Evolutionary conservation across 2,329 filamentous ascomycete species (phyloP).

Genomic region (Penicillium sp.): DNA sequence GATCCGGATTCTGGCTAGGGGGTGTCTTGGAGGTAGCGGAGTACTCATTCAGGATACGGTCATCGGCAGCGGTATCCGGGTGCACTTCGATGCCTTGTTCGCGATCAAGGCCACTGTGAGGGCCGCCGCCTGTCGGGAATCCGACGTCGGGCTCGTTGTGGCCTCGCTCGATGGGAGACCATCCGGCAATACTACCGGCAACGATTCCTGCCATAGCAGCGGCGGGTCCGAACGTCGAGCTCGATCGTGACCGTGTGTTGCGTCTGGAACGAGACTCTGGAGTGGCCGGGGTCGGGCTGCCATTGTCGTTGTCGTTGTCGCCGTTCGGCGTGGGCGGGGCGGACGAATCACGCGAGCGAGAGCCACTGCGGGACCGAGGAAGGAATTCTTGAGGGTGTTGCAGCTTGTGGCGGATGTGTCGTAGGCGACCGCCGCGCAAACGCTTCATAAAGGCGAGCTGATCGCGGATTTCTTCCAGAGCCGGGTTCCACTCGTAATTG

Average conservation of each 20-base stretch:
- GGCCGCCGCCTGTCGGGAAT: slow-evolving; percentile 33
- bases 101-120: slow-evolving; percentile 38
- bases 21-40: slow-evolving; percentile 35
- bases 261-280: slow-evolving; percentile 52
- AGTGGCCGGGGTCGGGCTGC: slow-evolving; percentile 43
- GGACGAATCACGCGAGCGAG: slow-evolving; percentile 42
- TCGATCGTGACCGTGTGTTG: slow-evolving; percentile 57
- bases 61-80: slow-evolving; percentile 44
- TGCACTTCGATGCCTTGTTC: slow-evolving; percentile 48
- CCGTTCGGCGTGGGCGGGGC: slow-evolving; percentile 56
- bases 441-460: slow-evolving; percentile 63
- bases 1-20: slow-evolving; percentile 47
- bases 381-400: slow-evolving; percentile 53
- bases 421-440: slow-evolving; percentile 61
- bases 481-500: slow-evolving; percentile 57
- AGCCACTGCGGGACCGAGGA: slow-evolving; percentile 43
- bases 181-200: slow-evolving; percentile 63
- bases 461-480: slow-evolving; percentile 60
- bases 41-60: slow-evolving; percentile 43
- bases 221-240: slow-evolving; percentile 57
- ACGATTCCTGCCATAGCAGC: slow-evolving; percentile 65
- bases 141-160: slow-evolving; percentile 20
- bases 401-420: slow-evolving; percentile 58
- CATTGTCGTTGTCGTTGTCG: slow-evolving; percentile 50
- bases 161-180: slow-evolving; percentile 57